These are phyloP conservation scores for Rhodotorula babjevae DNA, from an alignment of 768 basidiomycete species.

Conservation along the genomic window DNA sequence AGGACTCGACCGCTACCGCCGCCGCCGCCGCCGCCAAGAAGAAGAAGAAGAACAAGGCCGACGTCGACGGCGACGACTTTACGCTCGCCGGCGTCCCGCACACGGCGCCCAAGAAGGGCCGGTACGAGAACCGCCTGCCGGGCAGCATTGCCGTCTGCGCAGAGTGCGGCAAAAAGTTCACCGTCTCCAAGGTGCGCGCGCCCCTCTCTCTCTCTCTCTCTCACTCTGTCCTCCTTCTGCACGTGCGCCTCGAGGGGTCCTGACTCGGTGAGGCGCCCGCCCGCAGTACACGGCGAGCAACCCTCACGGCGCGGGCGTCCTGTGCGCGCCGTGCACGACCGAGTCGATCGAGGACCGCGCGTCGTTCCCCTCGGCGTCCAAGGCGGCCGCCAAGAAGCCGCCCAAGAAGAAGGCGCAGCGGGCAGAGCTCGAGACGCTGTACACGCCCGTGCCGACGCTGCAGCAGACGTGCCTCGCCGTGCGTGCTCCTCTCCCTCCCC, in stretches of 20 bases:
- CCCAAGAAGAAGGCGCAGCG: slow-evolving; percentile 62
- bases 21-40: slow-evolving; percentile 43
- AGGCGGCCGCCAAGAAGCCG: slow-evolving; percentile 47
- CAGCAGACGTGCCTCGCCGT: slow-evolving; percentile 78
- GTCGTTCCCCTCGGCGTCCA: slow-evolving; percentile 43
- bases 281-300: slow-evolving; percentile 80
- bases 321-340: slow-evolving; percentile 81
- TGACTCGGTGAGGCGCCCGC: slow-evolving; percentile 45
- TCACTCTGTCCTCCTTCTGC: neutral
- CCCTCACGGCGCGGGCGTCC: slow-evolving; percentile 64
- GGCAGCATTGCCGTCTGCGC: slow-evolving; percentile 79
- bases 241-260: no score
- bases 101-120: slow-evolving; percentile 50
- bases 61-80: slow-evolving; percentile 52
- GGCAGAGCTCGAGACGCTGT: slow-evolving; percentile 59
- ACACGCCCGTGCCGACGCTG: slow-evolving; percentile 63
- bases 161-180: slow-evolving; percentile 71
- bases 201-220: slow-evolving; percentile 26
- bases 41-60: slow-evolving; percentile 48
- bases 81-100: slow-evolving; percentile 66
- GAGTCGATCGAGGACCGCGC: slow-evolving; percentile 60
- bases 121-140: slow-evolving; percentile 34
- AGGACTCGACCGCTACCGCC: slow-evolving; percentile 4
- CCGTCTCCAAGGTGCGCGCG: slow-evolving; percentile 63
- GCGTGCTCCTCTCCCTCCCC: slow-evolving; percentile 31